Percentiles rank a stretch among this genome's conserved stretches.
Conservation (phyloP, 2,329 filamentous ascomycete species). For the Penicillium sp. region DNA sequence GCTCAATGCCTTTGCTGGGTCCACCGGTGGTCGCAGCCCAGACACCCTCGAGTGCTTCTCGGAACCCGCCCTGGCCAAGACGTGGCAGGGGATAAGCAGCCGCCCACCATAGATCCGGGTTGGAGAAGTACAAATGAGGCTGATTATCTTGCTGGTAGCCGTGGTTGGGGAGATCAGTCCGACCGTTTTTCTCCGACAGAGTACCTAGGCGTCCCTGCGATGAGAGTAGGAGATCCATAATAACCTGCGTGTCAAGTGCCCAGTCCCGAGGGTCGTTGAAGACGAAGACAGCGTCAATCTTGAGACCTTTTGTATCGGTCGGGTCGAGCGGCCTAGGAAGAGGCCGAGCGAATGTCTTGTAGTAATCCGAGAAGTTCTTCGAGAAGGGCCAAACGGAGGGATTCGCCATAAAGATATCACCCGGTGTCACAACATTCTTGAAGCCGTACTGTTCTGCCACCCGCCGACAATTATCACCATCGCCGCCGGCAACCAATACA, state of each 20-base stretch:
- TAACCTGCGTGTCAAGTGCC: constrained; percentile 85
- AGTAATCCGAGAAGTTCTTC: constrained; percentile 65
- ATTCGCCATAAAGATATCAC: constrained; percentile 76
- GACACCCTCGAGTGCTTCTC: constrained; percentile 77
- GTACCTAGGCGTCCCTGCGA: constrained; percentile 80
- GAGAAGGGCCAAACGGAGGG: constrained; percentile 85
- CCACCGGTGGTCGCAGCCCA: constrained; percentile 74
- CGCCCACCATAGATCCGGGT: constrained; percentile 89
- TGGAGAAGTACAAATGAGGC: constrained; percentile 83
- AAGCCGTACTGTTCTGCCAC: constrained; percentile 83
- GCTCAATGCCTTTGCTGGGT: constrained; percentile 53
- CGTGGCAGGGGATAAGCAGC: constrained; percentile 82
- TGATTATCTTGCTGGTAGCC: constrained; percentile 86
- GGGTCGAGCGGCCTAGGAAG: constrained; percentile 41
- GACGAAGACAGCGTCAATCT: constrained; percentile 88
- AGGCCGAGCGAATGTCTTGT: constrained; percentile 53
- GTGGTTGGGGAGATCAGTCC: constrained; percentile 65
- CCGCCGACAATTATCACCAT: constrained; percentile 67
- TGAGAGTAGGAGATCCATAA: constrained; percentile 82
- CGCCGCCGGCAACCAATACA: constrained; percentile 74
- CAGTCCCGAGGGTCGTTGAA: constrained; percentile 97
- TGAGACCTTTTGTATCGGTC: constrained; percentile 60
- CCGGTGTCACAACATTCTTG: constrained; percentile 79
- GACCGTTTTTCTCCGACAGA: constrained; percentile 72
- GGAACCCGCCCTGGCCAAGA: constrained; percentile 89